Evolutionary conservation across 768 basidiomycete genomes (phyloP), one percentile per base, ranked within the genome.

Genomic region (Rhodotorula babjevae): DNA sequence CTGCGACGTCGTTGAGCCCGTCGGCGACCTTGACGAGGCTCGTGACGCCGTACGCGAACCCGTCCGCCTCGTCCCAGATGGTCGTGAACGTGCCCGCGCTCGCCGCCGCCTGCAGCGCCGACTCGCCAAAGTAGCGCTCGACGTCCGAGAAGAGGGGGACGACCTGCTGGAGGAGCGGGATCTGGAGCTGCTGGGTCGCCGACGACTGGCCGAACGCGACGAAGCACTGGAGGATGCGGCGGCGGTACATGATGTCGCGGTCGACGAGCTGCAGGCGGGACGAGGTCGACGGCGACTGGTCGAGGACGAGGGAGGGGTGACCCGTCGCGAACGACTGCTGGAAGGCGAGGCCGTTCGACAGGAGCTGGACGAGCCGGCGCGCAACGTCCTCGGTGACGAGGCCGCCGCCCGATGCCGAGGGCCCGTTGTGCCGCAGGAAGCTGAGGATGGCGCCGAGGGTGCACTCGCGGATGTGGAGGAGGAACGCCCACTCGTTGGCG

Each of bases 381-480:
- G 91, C 90, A 29, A 95, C 91, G 78, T 98, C 96, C 16, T 95
- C 86, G 11, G 91, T 93, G 72, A 95, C 88, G 25, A 97, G 83
- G 11, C 87, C 84, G 6, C 85, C 82, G 5, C 84, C 81, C 21
- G 68, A 36, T 25, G 69, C 59, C 21, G 31, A 29, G 29, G 64
- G 65, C 7, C 61, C 61, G 79, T 95, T 97, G 79, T 93, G 88
- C 60, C 87, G 85, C 53, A 98, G 82, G 82, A 98, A 98, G 77
- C 88, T 89, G 44, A 92, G 83, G 44, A 98, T 88, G 18, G 96
- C 92, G 3, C 91, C 87, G 27, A 98, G 84, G 0, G 95, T 92
- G 75, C 88, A 89, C 82, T 96, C 94, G 33, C 95, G 85, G 29
- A 98, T 90, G 70, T 91, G 88, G 15, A 98, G 84, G 5, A 99